Evolutionary conservation across 2,329 filamentous ascomycete species (phyloP).

Genomic region (Arthrinium puccinioides): DNA sequence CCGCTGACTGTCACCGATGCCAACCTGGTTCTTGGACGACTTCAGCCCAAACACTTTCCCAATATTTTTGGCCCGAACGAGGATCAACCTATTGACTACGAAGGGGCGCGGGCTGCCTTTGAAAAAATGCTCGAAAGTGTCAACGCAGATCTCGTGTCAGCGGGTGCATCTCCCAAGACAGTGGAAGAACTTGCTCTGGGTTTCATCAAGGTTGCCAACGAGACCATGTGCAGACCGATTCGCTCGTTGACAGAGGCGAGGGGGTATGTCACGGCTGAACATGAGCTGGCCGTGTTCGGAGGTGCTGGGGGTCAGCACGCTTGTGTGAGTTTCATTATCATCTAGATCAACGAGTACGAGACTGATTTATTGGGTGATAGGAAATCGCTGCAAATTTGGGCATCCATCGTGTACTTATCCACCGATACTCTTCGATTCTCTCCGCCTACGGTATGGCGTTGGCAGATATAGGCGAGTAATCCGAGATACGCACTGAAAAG

Average conservation of each 20-base stretch:
- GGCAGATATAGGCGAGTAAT: constrained; percentile 10
- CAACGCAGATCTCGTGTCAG: constrained; percentile 24
- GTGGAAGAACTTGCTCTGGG: constrained; percentile 50
- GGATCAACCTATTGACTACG: constrained; percentile 41
- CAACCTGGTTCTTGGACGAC: constrained; percentile 59
- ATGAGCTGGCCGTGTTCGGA: constrained; percentile 42
- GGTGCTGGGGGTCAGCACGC: constrained; percentile 55
- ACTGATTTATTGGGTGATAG: not conserved
- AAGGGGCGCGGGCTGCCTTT: constrained; percentile 31
- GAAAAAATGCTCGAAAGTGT: constrained; percentile 32
- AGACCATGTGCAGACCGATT: constrained; percentile 70
- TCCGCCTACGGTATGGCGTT: constrained; percentile 37
- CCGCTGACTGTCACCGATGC: constrained; percentile 68
- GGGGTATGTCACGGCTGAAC: constrained; percentile 22
- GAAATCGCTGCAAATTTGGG: constrained; percentile 31
- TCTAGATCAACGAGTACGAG: not conserved
- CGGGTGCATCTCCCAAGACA: constrained; percentile 12
- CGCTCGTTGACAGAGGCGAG: constrained; percentile 53
- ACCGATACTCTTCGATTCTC: constrained; percentile 24
- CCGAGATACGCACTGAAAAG: too few species aligned
- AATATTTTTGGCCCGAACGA: constrained; percentile 67
- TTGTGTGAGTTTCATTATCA: constrained; percentile 18
- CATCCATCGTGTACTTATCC: constrained; percentile 33
- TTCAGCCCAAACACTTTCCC: constrained; percentile 57
- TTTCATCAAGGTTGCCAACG: constrained; percentile 69